A percentile compares a stretch with the other conserved stretches of the same genome.
These are phyloP conservation scores for Themeda triandra DNA, from an alignment of 176 grass and related monocot genomes.

Conservation along the genomic window DNA sequence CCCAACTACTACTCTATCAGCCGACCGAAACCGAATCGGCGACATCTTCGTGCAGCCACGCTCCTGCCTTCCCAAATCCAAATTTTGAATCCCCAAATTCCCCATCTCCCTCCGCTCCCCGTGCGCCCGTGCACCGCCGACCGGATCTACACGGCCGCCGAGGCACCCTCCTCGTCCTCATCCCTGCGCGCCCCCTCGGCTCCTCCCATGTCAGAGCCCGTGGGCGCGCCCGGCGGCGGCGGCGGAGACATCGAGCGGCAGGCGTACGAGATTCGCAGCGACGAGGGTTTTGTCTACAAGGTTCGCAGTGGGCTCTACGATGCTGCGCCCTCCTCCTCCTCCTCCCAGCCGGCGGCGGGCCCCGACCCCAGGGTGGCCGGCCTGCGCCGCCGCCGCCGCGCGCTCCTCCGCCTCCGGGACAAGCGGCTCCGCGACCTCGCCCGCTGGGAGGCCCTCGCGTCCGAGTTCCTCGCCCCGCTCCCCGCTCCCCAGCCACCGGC, in stretches of 20 bases:
- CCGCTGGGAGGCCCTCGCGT: slow-evolving; percentile 54
- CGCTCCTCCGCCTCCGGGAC: slow-evolving; percentile 42
- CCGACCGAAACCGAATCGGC: too few relatives aligned
- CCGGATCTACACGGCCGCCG: not conserved
- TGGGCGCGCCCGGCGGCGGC: slow-evolving; percentile 1
- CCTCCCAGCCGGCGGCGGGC: not conserved
- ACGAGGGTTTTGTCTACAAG: slow-evolving; percentile 64
- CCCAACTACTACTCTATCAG: too few relatives aligned
- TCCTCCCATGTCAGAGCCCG: not conserved
- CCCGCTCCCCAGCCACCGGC: not conserved
- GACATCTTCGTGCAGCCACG: too few relatives aligned
- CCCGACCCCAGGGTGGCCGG: slow-evolving; percentile 4
- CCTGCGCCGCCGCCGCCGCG: slow-evolving; percentile 33
- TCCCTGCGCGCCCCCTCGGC: not conserved
- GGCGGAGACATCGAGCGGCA: not conserved
- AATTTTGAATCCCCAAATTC: not conserved
- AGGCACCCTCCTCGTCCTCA: not conserved
- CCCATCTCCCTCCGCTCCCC: not conserved
- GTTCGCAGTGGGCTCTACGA: slow-evolving; percentile 32
- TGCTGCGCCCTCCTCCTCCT: slow-evolving; percentile 4
- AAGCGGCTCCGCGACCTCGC: slow-evolving; percentile 46
- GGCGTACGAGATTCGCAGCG: slow-evolving; percentile 50
- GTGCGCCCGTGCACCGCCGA: not conserved
- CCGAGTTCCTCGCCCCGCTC: not conserved
- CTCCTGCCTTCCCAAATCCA: not conserved